phyloP scores from a whole-genome alignment of 345 rosid genomes.

The Erysimum cheiranthoides region DNA sequence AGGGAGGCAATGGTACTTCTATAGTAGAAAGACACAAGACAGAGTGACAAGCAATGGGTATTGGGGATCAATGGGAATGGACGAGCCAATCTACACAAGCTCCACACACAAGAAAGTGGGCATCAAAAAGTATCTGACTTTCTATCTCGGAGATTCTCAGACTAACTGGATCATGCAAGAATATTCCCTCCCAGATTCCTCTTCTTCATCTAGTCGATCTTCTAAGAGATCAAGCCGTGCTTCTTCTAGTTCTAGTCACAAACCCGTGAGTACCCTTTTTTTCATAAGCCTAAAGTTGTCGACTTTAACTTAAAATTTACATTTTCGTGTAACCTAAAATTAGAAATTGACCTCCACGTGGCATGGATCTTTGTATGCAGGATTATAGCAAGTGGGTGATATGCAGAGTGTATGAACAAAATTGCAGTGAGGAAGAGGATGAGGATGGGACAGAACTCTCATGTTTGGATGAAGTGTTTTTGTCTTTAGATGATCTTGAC shows the following conservation, averaged over 20 bases:
- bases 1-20: conserved; percentile 90
- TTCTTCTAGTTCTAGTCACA: conserved; percentile 43
- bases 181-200: conserved; percentile 60
- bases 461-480: conserved; percentile 91
- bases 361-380: conserved; percentile 50
- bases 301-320: background rate
- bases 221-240: conserved; percentile 60
- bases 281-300: conserved; percentile 6
- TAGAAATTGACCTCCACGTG: conserved; percentile 31
- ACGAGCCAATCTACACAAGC: conserved; percentile 62
- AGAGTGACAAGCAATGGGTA: conserved; percentile 71
- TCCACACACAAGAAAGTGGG: conserved; percentile 62
- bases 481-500: conserved; percentile 91
- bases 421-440: conserved; percentile 48
- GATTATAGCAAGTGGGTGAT: conserved; percentile 87
- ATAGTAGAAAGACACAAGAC: conserved; percentile 70
- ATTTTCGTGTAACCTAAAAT: conserved; percentile 13
- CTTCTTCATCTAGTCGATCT: conserved; percentile 51
- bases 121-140: conserved; percentile 61
- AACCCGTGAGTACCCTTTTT: conserved; percentile 47
- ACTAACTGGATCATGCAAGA: conserved; percentile 92
- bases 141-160: conserved; percentile 66
- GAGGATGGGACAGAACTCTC: conserved; percentile 78
- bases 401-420: conserved; percentile 79
- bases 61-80: conserved; percentile 77